Percentiles rank a stretch among this genome's conserved stretches.
Evolutionary conservation across 2,329 filamentous ascomycete species (phyloP).

Genomic region (Onygenales sp.): DNA sequence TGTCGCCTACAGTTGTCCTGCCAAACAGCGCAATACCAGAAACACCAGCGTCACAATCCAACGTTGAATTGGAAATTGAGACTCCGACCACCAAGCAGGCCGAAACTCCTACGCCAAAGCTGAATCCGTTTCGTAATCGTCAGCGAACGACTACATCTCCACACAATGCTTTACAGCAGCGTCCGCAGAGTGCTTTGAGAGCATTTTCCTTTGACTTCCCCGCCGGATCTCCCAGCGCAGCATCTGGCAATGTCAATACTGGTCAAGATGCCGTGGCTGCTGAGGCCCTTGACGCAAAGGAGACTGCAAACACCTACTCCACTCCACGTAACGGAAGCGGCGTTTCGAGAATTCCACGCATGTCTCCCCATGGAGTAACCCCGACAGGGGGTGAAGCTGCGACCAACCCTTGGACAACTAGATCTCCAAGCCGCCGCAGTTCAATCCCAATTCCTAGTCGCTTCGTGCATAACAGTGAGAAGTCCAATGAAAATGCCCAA

Average conservation of each 20-base stretch:
- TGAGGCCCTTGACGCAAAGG: not conserved
- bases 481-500: not conserved
- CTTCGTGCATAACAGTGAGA: slow-evolving; percentile 5
- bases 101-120: not conserved
- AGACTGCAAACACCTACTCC: not conserved
- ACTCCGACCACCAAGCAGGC: not conserved
- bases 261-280: not conserved
- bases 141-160: not conserved
- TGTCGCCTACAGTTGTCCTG: not conserved
- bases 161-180: not conserved
- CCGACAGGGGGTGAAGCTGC: not conserved
- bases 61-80: not conserved
- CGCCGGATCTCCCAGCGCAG: not conserved
- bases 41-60: not conserved
- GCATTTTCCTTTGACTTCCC: not conserved
- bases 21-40: not conserved
- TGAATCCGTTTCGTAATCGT: slow-evolving; percentile 9
- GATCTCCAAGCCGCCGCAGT: slow-evolving; percentile 8
- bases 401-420: not conserved
- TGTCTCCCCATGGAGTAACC: slow-evolving; percentile 8
- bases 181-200: not conserved
- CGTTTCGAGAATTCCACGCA: slow-evolving; percentile 9
- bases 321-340: slow-evolving; percentile 1
- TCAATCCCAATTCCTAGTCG: slow-evolving; percentile 12
- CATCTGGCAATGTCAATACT: not conserved